Conservation (phyloP, 2,329 filamentous ascomycete species). For the Cercospora zeina region DNA sequence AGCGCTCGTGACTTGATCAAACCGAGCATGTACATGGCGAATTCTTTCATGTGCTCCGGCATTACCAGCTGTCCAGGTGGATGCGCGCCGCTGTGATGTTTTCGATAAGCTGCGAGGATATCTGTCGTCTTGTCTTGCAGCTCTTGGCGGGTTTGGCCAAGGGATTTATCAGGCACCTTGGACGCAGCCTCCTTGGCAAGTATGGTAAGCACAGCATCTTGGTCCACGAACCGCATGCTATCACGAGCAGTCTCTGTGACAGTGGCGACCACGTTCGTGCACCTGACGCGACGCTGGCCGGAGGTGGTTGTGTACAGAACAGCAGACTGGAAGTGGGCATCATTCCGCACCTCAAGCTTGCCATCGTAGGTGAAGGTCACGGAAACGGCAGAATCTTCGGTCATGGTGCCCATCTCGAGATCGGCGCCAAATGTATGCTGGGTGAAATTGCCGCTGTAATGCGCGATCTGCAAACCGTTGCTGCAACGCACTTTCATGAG, state of each 20-base stretch:
- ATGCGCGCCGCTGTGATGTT: conserved; percentile 82
- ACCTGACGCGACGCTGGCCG: conserved; percentile 86
- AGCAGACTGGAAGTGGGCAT: conserved; percentile 96
- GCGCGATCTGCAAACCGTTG: conserved; percentile 87
- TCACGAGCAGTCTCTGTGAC: conserved; percentile 84
- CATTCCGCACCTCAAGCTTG: conserved; percentile 92
- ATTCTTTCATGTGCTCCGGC: conserved; percentile 93
- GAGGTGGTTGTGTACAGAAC: conserved; percentile 89
- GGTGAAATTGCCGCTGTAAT: conserved; percentile 95
- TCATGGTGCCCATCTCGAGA: conserved; percentile 87
- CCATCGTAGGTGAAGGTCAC: conserved; percentile 95
- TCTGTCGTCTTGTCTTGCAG: conserved; percentile 92
- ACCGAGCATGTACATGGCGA: conserved; percentile 92
- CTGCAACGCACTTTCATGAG: conserved; percentile 98
- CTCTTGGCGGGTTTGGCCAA: conserved; percentile 81
- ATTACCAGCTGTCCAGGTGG: conserved; percentile 91
- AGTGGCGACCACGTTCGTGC: conserved; percentile 88
- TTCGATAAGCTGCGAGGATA: conserved; percentile 86
- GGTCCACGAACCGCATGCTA: conserved; percentile 87
- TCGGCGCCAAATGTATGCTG: conserved; percentile 95
- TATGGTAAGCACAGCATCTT: conserved; percentile 85
- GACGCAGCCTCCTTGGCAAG: conserved; percentile 91
- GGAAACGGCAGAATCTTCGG: conserved; percentile 88
- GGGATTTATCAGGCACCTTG: conserved; percentile 68
- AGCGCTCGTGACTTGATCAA: conserved; percentile 88